These are phyloP conservation scores for Filosporella fistucella DNA, from an alignment of 495 filamentous ascomycete genomes.

Conservation along the genomic window DNA sequence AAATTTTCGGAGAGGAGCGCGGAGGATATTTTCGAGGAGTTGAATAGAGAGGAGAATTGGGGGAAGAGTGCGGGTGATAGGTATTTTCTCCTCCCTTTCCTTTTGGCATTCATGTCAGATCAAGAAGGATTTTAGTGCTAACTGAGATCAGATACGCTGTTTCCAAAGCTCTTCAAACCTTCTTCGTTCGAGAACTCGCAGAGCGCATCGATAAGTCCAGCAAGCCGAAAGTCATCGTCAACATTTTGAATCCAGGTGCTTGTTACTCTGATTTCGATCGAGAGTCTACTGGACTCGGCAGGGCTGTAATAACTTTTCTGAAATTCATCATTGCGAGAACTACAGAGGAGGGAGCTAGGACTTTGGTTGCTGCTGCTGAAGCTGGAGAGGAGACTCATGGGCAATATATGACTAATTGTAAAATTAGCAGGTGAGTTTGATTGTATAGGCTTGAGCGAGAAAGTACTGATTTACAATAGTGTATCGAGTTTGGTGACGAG, in stretches of 20 bases:
- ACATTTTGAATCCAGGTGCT: conserved; percentile 6
- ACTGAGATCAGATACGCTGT: conserved; percentile 28
- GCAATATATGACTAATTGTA: conserved; percentile 7
- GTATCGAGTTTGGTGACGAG: background rate
- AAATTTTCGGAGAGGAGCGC: conserved; percentile 9
- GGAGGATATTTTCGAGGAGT: conserved; percentile 15
- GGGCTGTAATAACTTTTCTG: background rate
- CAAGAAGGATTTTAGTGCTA: background rate
- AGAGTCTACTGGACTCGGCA: background rate
- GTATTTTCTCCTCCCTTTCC: background rate
- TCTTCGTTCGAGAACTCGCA: conserved; percentile 39
- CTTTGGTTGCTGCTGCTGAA: conserved; percentile 3
- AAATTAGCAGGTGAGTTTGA: background rate
- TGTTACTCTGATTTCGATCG: conserved; percentile 9
- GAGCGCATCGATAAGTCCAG: conserved; percentile 10
- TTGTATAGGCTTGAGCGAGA: background rate
- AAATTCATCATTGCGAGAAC: conserved; percentile 1
- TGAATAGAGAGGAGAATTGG: conserved; percentile 14
- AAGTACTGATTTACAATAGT: background rate
- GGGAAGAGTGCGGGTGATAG: background rate
- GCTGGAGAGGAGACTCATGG: conserved; percentile 8
- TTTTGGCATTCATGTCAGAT: too few relatives aligned
- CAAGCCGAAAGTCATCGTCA: conserved; percentile 3
- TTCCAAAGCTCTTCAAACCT: conserved; percentile 45
- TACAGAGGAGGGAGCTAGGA: conserved; percentile 8